phyloP scores from a whole-genome alignment of 2,329 filamentous ascomycete genomes.

The Apiospora malaysiana region DNA sequence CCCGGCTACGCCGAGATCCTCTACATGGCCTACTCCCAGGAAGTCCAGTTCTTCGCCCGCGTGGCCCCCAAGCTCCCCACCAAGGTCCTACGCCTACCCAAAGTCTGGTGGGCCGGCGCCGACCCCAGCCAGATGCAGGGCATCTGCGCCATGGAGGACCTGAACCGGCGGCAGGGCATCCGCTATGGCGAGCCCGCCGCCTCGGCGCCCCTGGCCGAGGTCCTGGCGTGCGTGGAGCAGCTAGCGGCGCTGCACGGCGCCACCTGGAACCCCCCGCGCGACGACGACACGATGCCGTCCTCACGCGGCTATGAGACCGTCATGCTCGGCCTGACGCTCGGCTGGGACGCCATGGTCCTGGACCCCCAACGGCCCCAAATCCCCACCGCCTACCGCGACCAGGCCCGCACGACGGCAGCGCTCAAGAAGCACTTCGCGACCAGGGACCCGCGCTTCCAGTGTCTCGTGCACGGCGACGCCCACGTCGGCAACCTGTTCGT shows the following conservation, averaged over 20 bases:
- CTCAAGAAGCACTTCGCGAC: slow-evolving; percentile 43
- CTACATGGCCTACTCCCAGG: slow-evolving; percentile 35
- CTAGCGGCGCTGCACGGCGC: slow-evolving; percentile 48
- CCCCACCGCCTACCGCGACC: slow-evolving; percentile 45
- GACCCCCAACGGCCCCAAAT: slow-evolving; percentile 38
- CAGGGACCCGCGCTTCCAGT: slow-evolving; percentile 45
- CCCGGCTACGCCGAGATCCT: slow-evolving; percentile 40
- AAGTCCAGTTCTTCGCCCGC: slow-evolving; percentile 45
- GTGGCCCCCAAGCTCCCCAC: slow-evolving; percentile 40
- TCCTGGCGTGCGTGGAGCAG: slow-evolving; percentile 44
- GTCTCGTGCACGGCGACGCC: slow-evolving; percentile 49
- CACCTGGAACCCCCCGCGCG: slow-evolving; percentile 41
- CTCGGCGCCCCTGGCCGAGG: slow-evolving; percentile 39
- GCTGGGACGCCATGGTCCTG: slow-evolving; percentile 40
- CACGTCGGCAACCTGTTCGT: slow-evolving; percentile 52
- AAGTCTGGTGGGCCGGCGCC: slow-evolving; percentile 41
- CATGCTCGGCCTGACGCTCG: slow-evolving; percentile 40
- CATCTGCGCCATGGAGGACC: slow-evolving; percentile 46
- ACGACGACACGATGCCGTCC: slow-evolving; percentile 36
- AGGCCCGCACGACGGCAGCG: slow-evolving; percentile 41
- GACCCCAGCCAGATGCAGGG: slow-evolving; percentile 41
- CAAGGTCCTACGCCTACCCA: slow-evolving; percentile 38
- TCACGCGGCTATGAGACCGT: slow-evolving; percentile 45
- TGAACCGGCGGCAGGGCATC: slow-evolving; percentile 38
- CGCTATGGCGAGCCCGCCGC: slow-evolving; percentile 41